phyloP scores from a whole-genome alignment of 2,329 filamentous ascomycete species.

The Penicillium sp. region DNA sequence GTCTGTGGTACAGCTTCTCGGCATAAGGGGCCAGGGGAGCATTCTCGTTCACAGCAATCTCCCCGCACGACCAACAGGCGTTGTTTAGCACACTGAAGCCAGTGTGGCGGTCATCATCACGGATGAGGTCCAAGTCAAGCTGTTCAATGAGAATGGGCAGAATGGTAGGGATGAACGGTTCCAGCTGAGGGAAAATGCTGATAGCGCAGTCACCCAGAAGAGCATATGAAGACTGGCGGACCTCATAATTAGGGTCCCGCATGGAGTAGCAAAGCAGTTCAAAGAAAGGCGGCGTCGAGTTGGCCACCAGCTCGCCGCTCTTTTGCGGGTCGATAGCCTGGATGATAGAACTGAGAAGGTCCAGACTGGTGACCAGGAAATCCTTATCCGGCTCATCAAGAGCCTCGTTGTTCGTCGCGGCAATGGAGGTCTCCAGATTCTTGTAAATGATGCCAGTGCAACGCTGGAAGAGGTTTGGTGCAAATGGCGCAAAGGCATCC shows the following conservation, averaged over 20 bases:
- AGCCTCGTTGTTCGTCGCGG: conserved; percentile 61
- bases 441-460: conserved; percentile 88
- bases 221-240: conserved; percentile 92
- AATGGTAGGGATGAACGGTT: conserved; percentile 66
- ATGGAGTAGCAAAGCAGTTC: conserved; percentile 87
- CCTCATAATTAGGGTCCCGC: conserved; percentile 85
- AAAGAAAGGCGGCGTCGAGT: conserved; percentile 78
- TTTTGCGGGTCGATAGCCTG: conserved; percentile 74
- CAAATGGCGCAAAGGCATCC: conserved; percentile 76
- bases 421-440: conserved; percentile 77
- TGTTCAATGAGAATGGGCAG: conserved; percentile 78
- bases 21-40: conserved; percentile 70
- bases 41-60: conserved; percentile 77
- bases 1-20: conserved; percentile 68
- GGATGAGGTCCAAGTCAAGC: conserved; percentile 71
- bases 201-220: conserved; percentile 91
- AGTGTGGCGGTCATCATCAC: conserved; percentile 75
- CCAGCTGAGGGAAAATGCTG: conserved; percentile 79
- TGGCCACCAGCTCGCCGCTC: conserved; percentile 70
- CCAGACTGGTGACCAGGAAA: conserved; percentile 90
- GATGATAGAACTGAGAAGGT: conserved; percentile 87
- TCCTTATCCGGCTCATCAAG: conserved; percentile 88
- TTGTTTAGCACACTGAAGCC: conserved; percentile 95
- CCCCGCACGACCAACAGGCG: conserved; percentile 92
- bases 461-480: conserved; percentile 76